These are phyloP conservation scores for Friedmanniomyces endolithicus DNA, from an alignment of 495 filamentous ascomycete genomes.

Conservation along the genomic window DNA sequence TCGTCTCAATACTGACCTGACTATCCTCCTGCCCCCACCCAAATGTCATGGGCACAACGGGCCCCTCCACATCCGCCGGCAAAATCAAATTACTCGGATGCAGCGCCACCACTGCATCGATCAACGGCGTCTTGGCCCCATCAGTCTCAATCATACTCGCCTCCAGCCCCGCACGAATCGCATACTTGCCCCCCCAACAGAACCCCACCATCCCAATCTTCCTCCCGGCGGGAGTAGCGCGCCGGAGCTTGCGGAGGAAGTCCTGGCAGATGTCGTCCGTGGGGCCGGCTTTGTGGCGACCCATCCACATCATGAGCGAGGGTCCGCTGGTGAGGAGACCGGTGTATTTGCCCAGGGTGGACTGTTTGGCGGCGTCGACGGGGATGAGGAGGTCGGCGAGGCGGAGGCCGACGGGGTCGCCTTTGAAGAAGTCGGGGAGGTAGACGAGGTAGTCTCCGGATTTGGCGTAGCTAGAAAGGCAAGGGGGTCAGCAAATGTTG, in stretches of 20 bases:
- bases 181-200: conserved; percentile 36
- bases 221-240: conserved; percentile 23
- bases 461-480: conserved; percentile 27
- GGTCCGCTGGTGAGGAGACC: conserved; percentile 26
- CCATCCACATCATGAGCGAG: conserved; percentile 29
- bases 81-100: conserved; percentile 32
- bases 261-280: conserved; percentile 29
- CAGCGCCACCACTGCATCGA: conserved; percentile 30
- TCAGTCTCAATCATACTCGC: conserved; percentile 29
- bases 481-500: background rate
- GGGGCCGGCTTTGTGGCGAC: conserved; percentile 27
- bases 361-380: conserved; percentile 32
- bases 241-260: conserved; percentile 22
- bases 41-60: conserved; percentile 29
- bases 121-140: conserved; percentile 29
- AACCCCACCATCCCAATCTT: conserved; percentile 36
- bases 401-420: conserved; percentile 30
- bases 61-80: conserved; percentile 32
- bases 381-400: conserved; percentile 33
- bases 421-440: conserved; percentile 34
- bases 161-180: conserved; percentile 26
- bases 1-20: background rate
- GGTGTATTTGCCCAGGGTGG: conserved; percentile 29
- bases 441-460: conserved; percentile 33
- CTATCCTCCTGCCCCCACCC: conserved; percentile 25